Conservation (phyloP, 495 filamentous ascomycete genomes). For the Cercophora newfieldiana region DNA sequence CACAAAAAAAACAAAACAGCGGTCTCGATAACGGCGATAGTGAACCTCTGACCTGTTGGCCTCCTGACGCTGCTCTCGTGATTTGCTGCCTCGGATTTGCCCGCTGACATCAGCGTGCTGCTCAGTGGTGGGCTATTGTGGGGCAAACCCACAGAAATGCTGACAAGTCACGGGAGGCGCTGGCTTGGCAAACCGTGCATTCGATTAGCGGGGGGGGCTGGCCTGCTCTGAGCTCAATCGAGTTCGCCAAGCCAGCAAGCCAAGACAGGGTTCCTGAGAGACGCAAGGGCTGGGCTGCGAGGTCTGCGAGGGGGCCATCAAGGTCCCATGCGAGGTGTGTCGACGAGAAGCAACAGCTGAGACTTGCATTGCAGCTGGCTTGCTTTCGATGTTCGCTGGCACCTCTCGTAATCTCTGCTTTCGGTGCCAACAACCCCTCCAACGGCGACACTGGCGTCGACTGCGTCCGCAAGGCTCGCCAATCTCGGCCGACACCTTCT, state of each 20-base stretch:
- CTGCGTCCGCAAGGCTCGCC: neutral
- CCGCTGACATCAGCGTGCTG: conserved; percentile 5
- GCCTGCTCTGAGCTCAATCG: neutral
- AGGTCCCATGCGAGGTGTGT: neutral
- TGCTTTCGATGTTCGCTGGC: neutral
- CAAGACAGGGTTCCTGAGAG: conserved; percentile 1
- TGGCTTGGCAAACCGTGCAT: neutral
- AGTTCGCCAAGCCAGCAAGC: neutral
- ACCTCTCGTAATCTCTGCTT: neutral
- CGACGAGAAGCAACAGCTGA: too few species aligned
- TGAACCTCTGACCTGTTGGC: neutral
- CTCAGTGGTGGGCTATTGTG: neutral
- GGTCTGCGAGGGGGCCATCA: too few species aligned
- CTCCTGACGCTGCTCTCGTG: neutral
- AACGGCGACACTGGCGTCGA: neutral
- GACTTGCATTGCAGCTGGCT: neutral
- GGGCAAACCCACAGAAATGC: neutral
- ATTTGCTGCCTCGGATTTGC: neutral
- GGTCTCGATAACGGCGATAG: neutral
- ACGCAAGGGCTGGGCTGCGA: neutral
- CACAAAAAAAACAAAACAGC: neutral
- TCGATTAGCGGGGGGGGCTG: conserved; percentile 3
- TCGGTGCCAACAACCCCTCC: neutral
- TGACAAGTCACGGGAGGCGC: neutral
- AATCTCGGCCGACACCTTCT: neutral